Conservation (phyloP, 352 stramenopile species). For the Plasmopara viticola region DNA sequence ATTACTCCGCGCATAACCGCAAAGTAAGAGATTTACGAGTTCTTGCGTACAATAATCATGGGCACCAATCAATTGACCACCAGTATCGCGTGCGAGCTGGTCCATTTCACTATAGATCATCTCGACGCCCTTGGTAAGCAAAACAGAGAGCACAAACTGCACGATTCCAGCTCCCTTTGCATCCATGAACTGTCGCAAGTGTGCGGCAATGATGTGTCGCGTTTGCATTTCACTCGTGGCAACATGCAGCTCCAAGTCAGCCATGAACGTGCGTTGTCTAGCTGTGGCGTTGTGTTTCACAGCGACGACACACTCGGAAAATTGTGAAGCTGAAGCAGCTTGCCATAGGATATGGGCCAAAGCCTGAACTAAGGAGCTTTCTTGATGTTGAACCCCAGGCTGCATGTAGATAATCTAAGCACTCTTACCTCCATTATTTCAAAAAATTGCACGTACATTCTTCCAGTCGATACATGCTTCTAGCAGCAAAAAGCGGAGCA, state of each 20-base stretch:
- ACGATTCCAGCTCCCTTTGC: constrained; percentile 61
- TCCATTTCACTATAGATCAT: constrained; percentile 85
- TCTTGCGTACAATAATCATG: constrained; percentile 92
- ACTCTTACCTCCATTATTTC: constrained; percentile 5
- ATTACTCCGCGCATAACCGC: constrained; percentile 89
- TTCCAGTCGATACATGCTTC: constrained; percentile 41
- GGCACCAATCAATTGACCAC: constrained; percentile 65
- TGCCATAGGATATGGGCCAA: constrained; percentile 68
- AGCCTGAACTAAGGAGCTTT: constrained; percentile 37
- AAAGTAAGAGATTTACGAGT: constrained; percentile 94
- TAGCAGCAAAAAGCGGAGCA: constrained; percentile 73
- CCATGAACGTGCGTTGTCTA: constrained; percentile 38
- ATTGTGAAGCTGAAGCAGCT: constrained; percentile 22
- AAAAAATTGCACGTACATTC: constrained; percentile 38
- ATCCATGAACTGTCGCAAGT: constrained; percentile 43
- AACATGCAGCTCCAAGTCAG: constrained; percentile 28
- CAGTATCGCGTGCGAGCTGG: constrained; percentile 37
- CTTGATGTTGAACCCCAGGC: constrained; percentile 32
- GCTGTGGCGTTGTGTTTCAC: constrained; percentile 19
- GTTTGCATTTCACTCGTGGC: constrained; percentile 31
- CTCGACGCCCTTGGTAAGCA: constrained; percentile 55
- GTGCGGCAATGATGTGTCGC: constrained; percentile 23
- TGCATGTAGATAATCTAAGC: constrained; percentile 12
- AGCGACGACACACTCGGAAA: constrained; percentile 29
- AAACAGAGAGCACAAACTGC: constrained; percentile 58